These are phyloP conservation scores for Naegleria lovaniensis DNA, from an alignment of 208 protist species.

Conservation along the genomic window DNA sequence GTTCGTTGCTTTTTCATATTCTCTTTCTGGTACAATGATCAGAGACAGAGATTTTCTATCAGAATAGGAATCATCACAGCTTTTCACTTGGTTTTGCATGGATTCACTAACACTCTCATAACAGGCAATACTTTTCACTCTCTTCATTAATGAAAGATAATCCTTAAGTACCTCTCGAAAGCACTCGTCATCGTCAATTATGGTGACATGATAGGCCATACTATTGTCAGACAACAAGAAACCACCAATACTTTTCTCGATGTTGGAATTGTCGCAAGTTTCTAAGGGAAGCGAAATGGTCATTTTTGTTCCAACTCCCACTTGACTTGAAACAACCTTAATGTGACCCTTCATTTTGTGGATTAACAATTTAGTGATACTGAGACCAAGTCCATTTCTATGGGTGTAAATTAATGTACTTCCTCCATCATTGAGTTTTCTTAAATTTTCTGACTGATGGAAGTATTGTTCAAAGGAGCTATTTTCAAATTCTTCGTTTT, in stretches of 20 bases:
- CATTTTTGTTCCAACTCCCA: neutral
- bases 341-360: neutral
- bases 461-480: neutral
- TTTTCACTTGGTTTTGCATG: no score
- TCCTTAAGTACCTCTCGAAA: neutral
- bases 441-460: neutral
- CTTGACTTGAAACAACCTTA: neutral
- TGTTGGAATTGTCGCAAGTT: no score
- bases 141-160: neutral
- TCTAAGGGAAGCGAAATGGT: neutral
- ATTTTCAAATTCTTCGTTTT: no score
- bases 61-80: no score
- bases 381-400: neutral
- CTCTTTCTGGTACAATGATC: no score
- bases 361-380: neutral
- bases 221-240: neutral
- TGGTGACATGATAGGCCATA: no score
- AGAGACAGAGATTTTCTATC: no score
- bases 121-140: no score
- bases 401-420: neutral
- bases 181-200: neutral
- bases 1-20: no score
- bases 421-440: neutral
- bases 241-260: neutral
- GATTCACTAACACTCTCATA: no score